phyloP scores from a whole-genome alignment of 2,329 filamentous ascomycete genomes.

The Madurella mycetomatis region DNA sequence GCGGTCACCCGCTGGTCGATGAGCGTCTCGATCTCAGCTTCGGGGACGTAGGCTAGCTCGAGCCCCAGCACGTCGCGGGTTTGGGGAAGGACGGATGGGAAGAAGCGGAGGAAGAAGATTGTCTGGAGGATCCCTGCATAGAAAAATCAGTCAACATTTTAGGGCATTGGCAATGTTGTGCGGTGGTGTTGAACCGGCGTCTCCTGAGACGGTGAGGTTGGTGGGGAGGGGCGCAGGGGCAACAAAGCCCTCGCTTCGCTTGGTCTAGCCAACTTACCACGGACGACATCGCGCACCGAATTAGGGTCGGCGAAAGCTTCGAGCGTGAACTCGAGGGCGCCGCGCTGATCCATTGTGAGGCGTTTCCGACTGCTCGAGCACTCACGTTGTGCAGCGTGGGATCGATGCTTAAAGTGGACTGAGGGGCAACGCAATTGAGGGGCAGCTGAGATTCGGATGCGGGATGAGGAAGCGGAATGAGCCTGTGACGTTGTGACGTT shows the following conservation, averaged over 20 bases:
- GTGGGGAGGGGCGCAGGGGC: constrained; percentile 1
- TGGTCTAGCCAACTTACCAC: constrained; percentile 54
- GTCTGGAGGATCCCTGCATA: constrained; percentile 79
- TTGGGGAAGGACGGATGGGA: constrained; percentile 75
- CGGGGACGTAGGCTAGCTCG: constrained; percentile 82
- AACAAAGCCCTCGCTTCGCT: constrained; percentile 9
- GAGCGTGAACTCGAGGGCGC: constrained; percentile 82
- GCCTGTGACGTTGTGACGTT: constrained; percentile 11
- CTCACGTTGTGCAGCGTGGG: neutral
- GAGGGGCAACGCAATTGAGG: constrained; percentile 17
- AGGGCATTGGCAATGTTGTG: constrained; percentile 5
- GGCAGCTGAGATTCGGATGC: constrained; percentile 6
- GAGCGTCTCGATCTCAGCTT: constrained; percentile 85
- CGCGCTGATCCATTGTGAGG: constrained; percentile 44
- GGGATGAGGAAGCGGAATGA: constrained; percentile 1
- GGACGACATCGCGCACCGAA: constrained; percentile 87
- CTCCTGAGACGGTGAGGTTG: constrained; percentile 10
- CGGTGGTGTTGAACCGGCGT: neutral
- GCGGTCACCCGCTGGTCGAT: constrained; percentile 83
- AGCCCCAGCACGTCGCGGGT: constrained; percentile 88
- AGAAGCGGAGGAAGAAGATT: constrained; percentile 98
- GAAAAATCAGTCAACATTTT: constrained; percentile 7
- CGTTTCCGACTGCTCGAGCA: neutral
- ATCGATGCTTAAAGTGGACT: neutral
- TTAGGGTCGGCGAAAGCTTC: constrained; percentile 89